Base-by-base conservation (phyloP, 208 protist species). In the Crithidia expoeki region DNA sequence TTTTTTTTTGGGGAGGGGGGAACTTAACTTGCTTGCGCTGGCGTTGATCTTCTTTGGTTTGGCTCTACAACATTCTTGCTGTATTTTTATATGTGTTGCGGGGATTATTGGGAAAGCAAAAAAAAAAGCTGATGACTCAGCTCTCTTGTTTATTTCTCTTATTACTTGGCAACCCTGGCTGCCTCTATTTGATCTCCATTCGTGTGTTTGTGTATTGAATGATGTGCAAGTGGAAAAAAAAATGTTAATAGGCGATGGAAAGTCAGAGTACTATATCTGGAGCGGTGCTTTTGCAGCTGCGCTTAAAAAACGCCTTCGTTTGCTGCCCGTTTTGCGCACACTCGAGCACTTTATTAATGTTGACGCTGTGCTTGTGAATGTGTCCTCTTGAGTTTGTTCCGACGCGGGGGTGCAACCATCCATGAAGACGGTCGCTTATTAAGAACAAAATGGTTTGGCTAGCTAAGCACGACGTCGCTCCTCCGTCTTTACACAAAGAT, bases 111-210 rank as follows among this genome's bases (percentile, higher is more conserved):
- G 51, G 28, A 0, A 3, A 4, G 16, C 16, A 17, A 17, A 47
- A 4, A n/a, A 4, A 17, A 17, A 9, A 5, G 5, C n/a, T 47
- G 42, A 9, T 23, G 14, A 27, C 38, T 56, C 23, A 19, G 14
- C 21, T 25, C 14, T 42, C 9, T 38, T 36, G 30, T 17, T 32
- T 52, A 28, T 33, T 55, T 59, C 23, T 38, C 11, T 25, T 36
- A 52, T 52, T 28, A 28, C 23, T 14, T 14, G 47, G 47, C 23
- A 28, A 28, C 47, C 21, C 27, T 25, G 52, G 34, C 17, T 62
- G 50, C 17, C 47, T 70, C 33, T 65, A 33, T 30, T 14, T 65
- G 32, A 40, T 64, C 52, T 56, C 42, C 49, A 23, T 75, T 83
- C 47, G 51, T 27, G 49, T 49, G 28, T 49, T 5, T 30, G 36